phyloP scores from a whole-genome alignment of 2,329 filamentous ascomycete genomes.

The Calonectria leucothoes region DNA sequence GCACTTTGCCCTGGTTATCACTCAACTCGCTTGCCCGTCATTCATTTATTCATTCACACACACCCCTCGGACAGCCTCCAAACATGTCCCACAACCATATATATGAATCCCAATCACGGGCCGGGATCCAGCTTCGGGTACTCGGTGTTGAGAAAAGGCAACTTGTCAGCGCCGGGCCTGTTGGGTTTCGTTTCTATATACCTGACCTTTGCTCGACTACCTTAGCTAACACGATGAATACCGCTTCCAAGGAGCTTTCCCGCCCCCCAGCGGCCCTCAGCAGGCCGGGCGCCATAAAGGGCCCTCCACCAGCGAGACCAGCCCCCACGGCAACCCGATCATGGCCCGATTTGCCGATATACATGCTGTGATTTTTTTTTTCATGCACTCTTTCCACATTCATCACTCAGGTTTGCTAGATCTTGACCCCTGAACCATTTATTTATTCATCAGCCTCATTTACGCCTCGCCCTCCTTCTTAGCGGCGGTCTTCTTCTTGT shows the following conservation, averaged over 20 bases:
- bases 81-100: background rate
- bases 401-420: conserved; percentile 23
- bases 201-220: conserved; percentile 30
- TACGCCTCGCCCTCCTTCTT: conserved; percentile 57
- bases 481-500: conserved; percentile 75
- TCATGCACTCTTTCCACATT: conserved; percentile 23
- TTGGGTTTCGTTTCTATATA: conserved; percentile 40
- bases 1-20: background rate
- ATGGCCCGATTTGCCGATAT: conserved; percentile 30
- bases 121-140: background rate
- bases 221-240: conserved; percentile 31
- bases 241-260: conserved; percentile 29
- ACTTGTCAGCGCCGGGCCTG: conserved; percentile 39
- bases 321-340: conserved; percentile 29
- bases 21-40: too few species aligned
- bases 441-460: conserved; percentile 27
- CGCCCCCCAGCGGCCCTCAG: conserved; percentile 30
- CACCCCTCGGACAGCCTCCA: background rate
- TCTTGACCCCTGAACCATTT: conserved; percentile 29
- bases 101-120: background rate
- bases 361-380: conserved; percentile 31
- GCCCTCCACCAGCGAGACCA: conserved; percentile 23
- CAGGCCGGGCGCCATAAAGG: conserved; percentile 24
- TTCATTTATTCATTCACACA: background rate
- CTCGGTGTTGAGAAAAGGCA: conserved; percentile 19